These are phyloP conservation scores for Calendula officinalis DNA, from an alignment of 129 eudicot species.

Conservation along the genomic window DNA sequence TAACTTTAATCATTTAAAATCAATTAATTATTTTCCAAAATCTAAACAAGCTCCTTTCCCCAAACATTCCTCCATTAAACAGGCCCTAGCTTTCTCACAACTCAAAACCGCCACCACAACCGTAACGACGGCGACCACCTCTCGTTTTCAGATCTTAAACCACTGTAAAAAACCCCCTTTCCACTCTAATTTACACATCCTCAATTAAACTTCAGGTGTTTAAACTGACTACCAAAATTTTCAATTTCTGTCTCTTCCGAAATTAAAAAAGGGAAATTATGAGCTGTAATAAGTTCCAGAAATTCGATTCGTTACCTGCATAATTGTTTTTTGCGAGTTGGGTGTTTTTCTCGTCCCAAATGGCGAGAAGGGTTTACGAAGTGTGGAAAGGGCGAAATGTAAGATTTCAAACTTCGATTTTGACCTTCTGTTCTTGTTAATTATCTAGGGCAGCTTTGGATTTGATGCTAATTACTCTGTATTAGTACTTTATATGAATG, in stretches of 20 bases:
- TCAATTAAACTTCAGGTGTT: not conserved
- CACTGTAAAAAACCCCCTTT: slow-evolving; percentile 14
- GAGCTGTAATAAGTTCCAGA: slow-evolving; percentile 51
- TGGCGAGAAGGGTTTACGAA: slow-evolving; percentile 84
- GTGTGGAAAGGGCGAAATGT: slow-evolving; percentile 96
- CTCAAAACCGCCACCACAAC: slow-evolving; percentile 24
- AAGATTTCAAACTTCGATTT: slow-evolving; percentile 35
- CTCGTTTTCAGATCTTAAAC: slow-evolving; percentile 8
- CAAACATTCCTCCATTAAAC: slow-evolving; percentile 17
- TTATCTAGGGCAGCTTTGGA: slow-evolving; percentile 10
- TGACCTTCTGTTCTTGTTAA: not conserved
- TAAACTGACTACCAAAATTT: too few relatives aligned
- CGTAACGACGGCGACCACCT: slow-evolving; percentile 23
- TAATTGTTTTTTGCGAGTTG: slow-evolving; percentile 21
- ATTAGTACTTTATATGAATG: not conserved
- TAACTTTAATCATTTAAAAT: too few relatives aligned
- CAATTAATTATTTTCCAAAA: too few relatives aligned
- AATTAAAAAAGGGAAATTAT: slow-evolving; percentile 14
- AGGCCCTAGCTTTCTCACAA: not conserved
- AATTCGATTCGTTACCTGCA: slow-evolving; percentile 49
- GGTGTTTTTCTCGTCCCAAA: slow-evolving; percentile 28
- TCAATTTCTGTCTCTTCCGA: too few relatives aligned
- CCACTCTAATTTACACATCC: not conserved
- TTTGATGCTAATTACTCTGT: slow-evolving; percentile 7
- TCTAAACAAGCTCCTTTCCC: slow-evolving; percentile 5